Evolutionary conservation across 345 rosid genomes (phyloP), one percentile per base, ranked within the genome.

Genomic region (Eucalyptus guilfoylei): DNA sequence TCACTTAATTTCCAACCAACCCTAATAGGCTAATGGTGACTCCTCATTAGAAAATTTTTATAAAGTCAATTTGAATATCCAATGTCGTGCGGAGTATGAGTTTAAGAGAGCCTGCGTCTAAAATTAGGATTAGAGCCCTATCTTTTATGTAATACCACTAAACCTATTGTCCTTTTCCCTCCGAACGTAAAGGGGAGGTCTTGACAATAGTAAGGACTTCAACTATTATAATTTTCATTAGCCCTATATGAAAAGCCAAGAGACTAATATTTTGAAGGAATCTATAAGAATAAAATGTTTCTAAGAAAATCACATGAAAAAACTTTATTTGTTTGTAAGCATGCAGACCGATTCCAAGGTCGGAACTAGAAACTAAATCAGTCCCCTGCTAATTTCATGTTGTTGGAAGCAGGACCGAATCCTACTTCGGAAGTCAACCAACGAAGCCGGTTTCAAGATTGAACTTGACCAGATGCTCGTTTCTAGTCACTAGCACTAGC

Each of bases 51-150:
- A 50, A 2, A 16, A 16, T 16, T 50, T 0, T 16, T 50, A 6
- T 50, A 0, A 0, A 16, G 1, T 6, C 8, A 50, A 50, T 16
- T 50, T 50, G 8, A 50, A 50, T 16, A 50, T 2, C 21, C 8
- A 50, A 50, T 0, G 0, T 16, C 0, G 0, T 1, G 4, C 0
- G 0, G 2, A 21, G 1, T 50, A 50, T 1, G 0, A 8, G 8
- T 0, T 49, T 49, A 1, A 1, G 54, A 50, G 54, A 16, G 21
- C 0, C 2, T 0, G 2, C 2, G 0, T 50, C 1, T 1, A 50
- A 50, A 50, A 50, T 8, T 50, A 6, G 4, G 52, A 21, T 0
- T 3, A 2, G 6, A 50, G 8, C 0, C 8, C 0, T 1, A 0
- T 50, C 4, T 50, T 50, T 50, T 50, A 16, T 0, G 21, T 2